phyloP scores from a whole-genome alignment of 495 filamentous ascomycete genomes.

The Penicillium ucsense region DNA sequence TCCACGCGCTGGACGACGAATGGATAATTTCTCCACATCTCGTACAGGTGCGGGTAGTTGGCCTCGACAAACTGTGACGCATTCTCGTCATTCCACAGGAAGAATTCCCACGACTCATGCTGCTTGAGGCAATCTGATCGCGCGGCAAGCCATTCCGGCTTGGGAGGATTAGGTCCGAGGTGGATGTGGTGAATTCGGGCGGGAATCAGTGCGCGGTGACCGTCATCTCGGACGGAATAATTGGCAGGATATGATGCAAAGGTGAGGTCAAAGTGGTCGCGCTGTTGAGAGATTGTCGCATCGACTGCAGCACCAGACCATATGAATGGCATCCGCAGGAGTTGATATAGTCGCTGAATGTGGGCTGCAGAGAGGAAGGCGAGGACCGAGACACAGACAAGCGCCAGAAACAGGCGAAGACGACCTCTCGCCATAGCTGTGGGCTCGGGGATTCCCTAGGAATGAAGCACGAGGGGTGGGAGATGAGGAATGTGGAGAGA shows the following conservation, averaged over 20 bases:
- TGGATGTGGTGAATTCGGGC: background rate
- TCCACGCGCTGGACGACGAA: background rate
- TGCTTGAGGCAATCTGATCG: background rate
- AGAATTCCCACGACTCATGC: background rate
- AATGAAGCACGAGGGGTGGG: too few relatives aligned
- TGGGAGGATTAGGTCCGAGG: background rate
- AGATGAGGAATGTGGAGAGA: too few relatives aligned
- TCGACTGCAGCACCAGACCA: background rate
- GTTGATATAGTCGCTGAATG: background rate
- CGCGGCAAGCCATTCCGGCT: background rate
- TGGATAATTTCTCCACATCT: constrained; percentile 1
- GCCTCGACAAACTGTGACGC: background rate
- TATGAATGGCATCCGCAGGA: background rate
- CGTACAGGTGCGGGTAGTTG: background rate
- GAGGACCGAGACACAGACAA: background rate
- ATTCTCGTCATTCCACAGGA: background rate
- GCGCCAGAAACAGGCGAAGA: background rate
- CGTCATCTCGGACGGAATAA: background rate
- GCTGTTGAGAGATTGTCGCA: background rate
- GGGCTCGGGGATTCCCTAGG: background rate
- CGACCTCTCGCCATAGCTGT: background rate
- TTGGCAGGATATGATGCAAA: background rate
- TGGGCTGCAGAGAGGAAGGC: background rate
- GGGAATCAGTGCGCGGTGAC: background rate
- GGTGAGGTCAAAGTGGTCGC: background rate